Percentiles rank a stretch among this genome's conserved stretches.
Conservation (phyloP, 768 basidiomycete genomes). For the Trametes cingulata region DNA sequence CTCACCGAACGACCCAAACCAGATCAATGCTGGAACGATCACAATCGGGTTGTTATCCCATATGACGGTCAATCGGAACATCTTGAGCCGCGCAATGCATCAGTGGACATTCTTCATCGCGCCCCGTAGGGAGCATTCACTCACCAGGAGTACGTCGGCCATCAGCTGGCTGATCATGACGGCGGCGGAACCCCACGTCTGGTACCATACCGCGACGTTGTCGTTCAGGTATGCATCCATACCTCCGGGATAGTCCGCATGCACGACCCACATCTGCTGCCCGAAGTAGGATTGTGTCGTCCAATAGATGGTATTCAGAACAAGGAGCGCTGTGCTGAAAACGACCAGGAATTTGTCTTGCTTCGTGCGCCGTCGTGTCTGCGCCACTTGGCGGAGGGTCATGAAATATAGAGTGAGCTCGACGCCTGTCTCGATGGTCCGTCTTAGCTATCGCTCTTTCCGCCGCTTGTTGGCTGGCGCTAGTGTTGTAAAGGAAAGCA, state of each 20-base stretch:
- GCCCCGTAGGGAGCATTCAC: neutral
- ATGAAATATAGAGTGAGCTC: constrained; percentile 25
- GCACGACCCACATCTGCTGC: constrained; percentile 33
- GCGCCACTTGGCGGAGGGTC: constrained; percentile 16
- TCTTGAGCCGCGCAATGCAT: constrained; percentile 2
- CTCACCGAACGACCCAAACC: constrained; percentile 27
- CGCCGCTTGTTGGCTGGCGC: too few relatives aligned
- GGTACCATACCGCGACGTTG: constrained; percentile 26
- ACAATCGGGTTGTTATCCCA: constrained; percentile 26
- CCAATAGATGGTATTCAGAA: constrained; percentile 31
- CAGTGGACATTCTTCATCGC: neutral
- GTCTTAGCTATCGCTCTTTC: neutral
- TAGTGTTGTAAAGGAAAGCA: neutral
- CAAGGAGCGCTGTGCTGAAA: constrained; percentile 30
- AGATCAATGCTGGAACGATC: constrained; percentile 26
- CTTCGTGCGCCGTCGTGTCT: neutral
- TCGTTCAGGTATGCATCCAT: constrained; percentile 24
- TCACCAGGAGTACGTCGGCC: constrained; percentile 31
- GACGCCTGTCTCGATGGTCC: constrained; percentile 12
- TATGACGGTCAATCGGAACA: constrained; percentile 30
- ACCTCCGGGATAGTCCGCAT: constrained; percentile 29
- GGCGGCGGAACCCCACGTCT: constrained; percentile 27
- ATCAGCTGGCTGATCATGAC: constrained; percentile 27
- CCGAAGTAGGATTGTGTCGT: constrained; percentile 30
- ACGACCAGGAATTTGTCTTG: constrained; percentile 22